These are phyloP conservation scores for Fusarium mangiferae DNA, from an alignment of 2,329 filamentous ascomycete genomes.

Conservation along the genomic window DNA sequence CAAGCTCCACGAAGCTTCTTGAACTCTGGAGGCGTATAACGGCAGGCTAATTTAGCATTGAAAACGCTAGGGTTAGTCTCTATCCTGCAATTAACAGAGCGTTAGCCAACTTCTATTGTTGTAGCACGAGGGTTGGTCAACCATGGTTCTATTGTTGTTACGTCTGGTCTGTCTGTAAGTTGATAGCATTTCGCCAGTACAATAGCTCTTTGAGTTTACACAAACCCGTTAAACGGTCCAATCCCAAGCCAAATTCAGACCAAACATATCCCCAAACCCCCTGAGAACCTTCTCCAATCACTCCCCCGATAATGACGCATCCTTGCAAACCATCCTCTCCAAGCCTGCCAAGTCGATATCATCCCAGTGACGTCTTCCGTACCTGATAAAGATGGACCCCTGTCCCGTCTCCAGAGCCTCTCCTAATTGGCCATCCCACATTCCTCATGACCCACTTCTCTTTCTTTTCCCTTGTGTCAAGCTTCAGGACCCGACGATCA, in stretches of 20 bases:
- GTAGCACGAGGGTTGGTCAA: too few relatives aligned
- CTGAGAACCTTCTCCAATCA: background rate
- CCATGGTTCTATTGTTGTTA: fast-evolving
- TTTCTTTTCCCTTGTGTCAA: conserved; percentile 5
- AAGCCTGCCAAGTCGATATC: conserved; percentile 31
- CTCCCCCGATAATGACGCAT: conserved; percentile 20
- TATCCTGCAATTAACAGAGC: fast-evolving
- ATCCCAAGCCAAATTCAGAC: too few relatives aligned
- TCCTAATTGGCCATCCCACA: conserved; percentile 23
- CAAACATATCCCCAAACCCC: background rate
- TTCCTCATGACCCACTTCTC: conserved; percentile 27
- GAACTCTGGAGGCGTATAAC: background rate
- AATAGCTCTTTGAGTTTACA: background rate
- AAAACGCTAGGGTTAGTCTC: fast-evolving
- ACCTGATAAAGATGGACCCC: conserved; percentile 33
- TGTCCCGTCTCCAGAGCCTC: conserved; percentile 7
- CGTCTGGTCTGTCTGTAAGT: fast-evolving
- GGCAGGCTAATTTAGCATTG: background rate
- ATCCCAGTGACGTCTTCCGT: conserved; percentile 38
- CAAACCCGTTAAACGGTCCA: background rate
- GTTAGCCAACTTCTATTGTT: too few relatives aligned
- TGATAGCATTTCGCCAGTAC: fast-evolving
- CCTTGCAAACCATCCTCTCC: background rate
- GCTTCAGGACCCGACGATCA: conserved; percentile 19
- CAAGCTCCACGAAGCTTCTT: background rate